These are phyloP conservation scores for Albizia julibrissin DNA, from an alignment of 306 rosid genomes.

Conservation along the genomic window DNA sequence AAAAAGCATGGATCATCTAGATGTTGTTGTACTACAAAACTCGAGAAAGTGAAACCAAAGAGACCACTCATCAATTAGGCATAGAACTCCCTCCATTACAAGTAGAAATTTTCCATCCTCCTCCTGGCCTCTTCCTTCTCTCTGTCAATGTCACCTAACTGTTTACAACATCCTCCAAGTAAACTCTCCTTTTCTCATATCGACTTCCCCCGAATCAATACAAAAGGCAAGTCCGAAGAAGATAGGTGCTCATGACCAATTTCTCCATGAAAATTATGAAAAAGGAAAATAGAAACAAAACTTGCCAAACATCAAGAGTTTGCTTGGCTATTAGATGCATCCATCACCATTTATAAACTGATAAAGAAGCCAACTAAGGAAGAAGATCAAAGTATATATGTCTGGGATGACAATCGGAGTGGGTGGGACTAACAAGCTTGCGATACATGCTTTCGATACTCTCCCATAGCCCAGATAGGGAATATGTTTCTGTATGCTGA, in stretches of 20 bases:
- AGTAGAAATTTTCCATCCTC: neutral
- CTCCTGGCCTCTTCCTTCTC: neutral
- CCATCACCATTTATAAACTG: conserved; percentile 1
- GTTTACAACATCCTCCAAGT: neutral
- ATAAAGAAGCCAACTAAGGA: neutral
- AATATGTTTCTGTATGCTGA: conserved; percentile 84
- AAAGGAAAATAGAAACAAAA: neutral
- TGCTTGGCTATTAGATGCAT: conserved; percentile 22
- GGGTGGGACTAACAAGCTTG: conserved; percentile 30
- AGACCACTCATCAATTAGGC: neutral
- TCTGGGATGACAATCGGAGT: neutral
- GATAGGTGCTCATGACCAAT: neutral
- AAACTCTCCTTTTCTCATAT: neutral
- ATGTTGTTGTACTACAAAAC: neutral
- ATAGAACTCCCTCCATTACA: neutral
- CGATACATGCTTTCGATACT: conserved; percentile 56
- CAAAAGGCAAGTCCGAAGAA: neutral
- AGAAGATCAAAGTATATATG: neutral
- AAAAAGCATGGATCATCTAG: neutral
- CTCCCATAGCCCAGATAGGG: conserved; percentile 94
- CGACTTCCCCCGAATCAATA: neutral
- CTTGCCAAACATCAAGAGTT: neutral
- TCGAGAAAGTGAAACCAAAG: neutral
- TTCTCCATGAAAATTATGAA: neutral
- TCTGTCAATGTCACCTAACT: neutral